Percentiles rank a stretch among this genome's conserved stretches.
phyloP scores from a whole-genome alignment of 345 rosid species.

The Moricandia moricandioides region DNA sequence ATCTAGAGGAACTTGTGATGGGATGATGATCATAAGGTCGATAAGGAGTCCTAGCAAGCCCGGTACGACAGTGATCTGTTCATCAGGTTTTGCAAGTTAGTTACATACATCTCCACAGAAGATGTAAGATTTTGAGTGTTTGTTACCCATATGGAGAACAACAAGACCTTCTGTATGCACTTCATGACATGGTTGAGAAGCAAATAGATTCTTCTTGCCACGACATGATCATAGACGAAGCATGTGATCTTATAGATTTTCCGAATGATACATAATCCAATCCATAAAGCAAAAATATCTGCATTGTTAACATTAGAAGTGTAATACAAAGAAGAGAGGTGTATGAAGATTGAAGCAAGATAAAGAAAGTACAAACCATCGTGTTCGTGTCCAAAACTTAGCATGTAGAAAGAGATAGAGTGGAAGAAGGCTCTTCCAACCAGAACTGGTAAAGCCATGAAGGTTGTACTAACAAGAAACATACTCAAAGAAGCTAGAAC shows the following conservation, averaged over 20 bases:
- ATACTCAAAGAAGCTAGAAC: neutral
- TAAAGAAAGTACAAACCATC: neutral
- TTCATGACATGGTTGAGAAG: slow-evolving; percentile 6
- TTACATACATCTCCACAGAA: neutral
- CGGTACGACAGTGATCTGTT: slow-evolving; percentile 23
- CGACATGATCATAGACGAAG: neutral
- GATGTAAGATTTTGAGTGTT: neutral
- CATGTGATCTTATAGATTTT: neutral
- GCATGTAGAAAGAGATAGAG: neutral
- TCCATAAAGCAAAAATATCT: slow-evolving; percentile 12
- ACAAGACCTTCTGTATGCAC: neutral
- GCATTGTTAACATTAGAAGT: neutral
- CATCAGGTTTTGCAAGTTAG: slow-evolving; percentile 4
- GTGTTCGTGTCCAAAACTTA: neutral
- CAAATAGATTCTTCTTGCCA: neutral
- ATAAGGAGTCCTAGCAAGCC: slow-evolving; percentile 21
- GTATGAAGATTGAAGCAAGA: neutral
- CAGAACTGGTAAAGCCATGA: neutral
- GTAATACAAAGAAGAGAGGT: neutral
- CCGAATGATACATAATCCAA: slow-evolving; percentile 4
- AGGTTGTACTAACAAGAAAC: neutral
- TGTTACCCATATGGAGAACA: slow-evolving; percentile 25
- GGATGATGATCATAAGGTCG: slow-evolving; percentile 24
- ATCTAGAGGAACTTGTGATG: slow-evolving; percentile 8
- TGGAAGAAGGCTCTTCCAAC: neutral